phyloP scores from a whole-genome alignment of 768 basidiomycete species.

The Boletales sp. region DNA sequence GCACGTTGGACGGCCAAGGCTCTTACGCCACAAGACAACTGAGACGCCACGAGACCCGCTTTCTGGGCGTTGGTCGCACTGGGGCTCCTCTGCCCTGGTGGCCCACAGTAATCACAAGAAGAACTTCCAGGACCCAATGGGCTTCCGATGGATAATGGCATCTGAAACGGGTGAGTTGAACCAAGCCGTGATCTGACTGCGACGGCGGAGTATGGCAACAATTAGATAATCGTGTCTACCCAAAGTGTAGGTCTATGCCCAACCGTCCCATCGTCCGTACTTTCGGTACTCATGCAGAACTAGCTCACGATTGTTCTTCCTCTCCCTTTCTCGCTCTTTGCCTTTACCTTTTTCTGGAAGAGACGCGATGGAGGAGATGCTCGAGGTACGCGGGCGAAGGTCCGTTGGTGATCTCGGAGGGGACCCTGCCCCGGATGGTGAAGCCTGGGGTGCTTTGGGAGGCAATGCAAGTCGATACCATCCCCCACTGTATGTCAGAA shows the following conservation, averaged over 20 bases:
- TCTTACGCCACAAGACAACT: constrained; percentile 52
- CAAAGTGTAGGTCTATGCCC: constrained; percentile 43
- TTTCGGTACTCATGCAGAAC: constrained; percentile 72
- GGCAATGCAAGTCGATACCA: constrained; percentile 85
- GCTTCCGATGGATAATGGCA: constrained; percentile 28
- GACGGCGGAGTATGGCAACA: too few species aligned
- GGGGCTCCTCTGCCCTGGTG: constrained; percentile 45
- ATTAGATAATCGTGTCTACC: too few species aligned
- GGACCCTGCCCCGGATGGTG: constrained; percentile 31
- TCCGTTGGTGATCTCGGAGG: constrained; percentile 36
- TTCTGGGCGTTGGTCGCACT: constrained; percentile 41
- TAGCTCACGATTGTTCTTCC: constrained; percentile 62
- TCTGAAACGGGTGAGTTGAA: constrained; percentile 4
- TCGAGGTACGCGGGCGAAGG: constrained; percentile 47
- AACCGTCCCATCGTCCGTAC: constrained; percentile 89
- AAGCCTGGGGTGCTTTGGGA: constrained; percentile 19
- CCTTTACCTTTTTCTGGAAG: constrained; percentile 52
- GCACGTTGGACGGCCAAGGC: background rate
- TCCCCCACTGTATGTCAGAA: constrained; percentile 84
- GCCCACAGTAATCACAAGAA: constrained; percentile 67
- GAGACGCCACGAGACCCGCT: constrained; percentile 47
- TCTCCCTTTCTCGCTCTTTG: constrained; percentile 51
- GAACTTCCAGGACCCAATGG: constrained; percentile 29
- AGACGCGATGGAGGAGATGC: constrained; percentile 47
- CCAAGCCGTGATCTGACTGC: too few species aligned